Conservation (phyloP, 2,329 filamentous ascomycete species). For the Leptoxyphium fumago region DNA sequence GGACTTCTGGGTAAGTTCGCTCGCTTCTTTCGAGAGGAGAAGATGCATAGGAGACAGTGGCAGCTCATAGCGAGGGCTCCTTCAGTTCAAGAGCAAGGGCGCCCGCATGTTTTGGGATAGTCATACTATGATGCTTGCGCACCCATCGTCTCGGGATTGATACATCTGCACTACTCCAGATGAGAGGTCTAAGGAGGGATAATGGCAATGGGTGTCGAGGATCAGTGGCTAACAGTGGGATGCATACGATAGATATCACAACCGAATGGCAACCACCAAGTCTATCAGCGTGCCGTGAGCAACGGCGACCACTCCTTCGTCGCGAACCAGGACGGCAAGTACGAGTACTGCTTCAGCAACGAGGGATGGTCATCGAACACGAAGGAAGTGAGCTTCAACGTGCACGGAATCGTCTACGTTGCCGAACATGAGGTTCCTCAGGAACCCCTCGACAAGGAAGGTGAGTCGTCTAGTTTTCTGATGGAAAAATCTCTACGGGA, state of each 20-base stretch:
- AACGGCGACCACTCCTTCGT: conserved; percentile 90
- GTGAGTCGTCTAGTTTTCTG: conserved; percentile 36
- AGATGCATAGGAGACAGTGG: neutral
- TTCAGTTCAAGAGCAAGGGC: conserved; percentile 54
- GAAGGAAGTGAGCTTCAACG: conserved; percentile 98
- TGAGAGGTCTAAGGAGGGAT: no score
- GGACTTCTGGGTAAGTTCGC: conserved; percentile 77
- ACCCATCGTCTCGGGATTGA: no score
- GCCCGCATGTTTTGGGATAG: no score
- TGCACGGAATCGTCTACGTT: conserved; percentile 96
- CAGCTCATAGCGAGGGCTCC: conserved; percentile 40
- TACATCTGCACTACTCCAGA: no score
- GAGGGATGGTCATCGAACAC: conserved; percentile 92
- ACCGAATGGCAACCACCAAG: conserved; percentile 59
- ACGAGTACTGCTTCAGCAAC: conserved; percentile 97
- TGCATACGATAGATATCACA: conserved; percentile 51
- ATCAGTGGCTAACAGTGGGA: no score
- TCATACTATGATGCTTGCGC: no score
- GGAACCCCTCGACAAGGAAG: conserved; percentile 83
- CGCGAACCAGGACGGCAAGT: conserved; percentile 73
- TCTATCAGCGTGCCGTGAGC: conserved; percentile 66
- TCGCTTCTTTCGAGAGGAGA: neutral
- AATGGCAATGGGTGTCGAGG: no score
- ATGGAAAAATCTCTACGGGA: no score
- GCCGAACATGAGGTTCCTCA: conserved; percentile 69